Base-by-base conservation (phyloP, 371 early-diverging fungal genomes). In the Mucor lusitanicus region DNA sequence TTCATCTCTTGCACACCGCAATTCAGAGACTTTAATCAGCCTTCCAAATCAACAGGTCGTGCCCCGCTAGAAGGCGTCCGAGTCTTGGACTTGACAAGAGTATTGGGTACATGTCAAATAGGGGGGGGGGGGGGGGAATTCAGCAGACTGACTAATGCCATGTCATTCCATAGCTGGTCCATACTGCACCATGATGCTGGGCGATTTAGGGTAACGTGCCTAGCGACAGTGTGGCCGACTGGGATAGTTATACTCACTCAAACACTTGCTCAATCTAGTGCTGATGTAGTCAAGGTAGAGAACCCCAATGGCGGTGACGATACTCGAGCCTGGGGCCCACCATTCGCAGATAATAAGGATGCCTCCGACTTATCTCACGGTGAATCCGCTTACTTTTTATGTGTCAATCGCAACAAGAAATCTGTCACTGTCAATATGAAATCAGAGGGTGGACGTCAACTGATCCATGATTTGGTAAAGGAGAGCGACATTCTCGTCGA, bases 251-350 rank as follows among this genome's bases (percentile, higher is more conserved):
- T 32, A 32, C 50, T 50, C 50, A 50, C 25, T 1, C 11, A 4
- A 37, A 7, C 23, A 5, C n/a, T 4, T 6, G 6, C 19, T 6
- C 64, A 33, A 33, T 33, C 7, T 59, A 91, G 93, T n/a, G 97
- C 97, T 1, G 94, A 95, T 28, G 88, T 96, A 3, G 90, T 95
- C 76, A 97, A 97, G 65, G 77, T 97, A 32, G 97, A 96, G 74
- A 86, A 91, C 37, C 95, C 95, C 33, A 70, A 84, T 23, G 84
- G 85, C 12, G 91, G 91, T 32, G 97, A 95, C 70, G 97, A 96
- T 71, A 95, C 97, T 0, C 86, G 95, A 5, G 69, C 85, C 8
- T 96, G 95, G 95, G 94, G 94, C 0, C 91, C 93, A 6, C 91
- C 92, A 4, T 91, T 86, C 80, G 83, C 86, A 15, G 59, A 67